phyloP scores from a whole-genome alignment of 129 eudicot genomes.

The Cynara cardunculus region DNA sequence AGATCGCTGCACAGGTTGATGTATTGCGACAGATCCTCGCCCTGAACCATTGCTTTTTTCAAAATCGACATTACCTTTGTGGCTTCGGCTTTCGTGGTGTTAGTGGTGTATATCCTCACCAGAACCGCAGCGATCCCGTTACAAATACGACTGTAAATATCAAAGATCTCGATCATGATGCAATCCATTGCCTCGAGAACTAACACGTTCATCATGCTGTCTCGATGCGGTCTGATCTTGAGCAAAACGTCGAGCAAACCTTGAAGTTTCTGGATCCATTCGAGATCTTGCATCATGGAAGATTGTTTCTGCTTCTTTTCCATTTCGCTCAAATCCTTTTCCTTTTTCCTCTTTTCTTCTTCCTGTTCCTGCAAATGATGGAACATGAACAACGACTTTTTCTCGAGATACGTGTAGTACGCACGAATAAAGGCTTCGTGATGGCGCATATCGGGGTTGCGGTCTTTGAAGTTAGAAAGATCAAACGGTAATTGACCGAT shows the following conservation, averaged over 20 bases:
- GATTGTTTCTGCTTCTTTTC: slow-evolving; percentile 13
- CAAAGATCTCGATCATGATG: slow-evolving; percentile 65
- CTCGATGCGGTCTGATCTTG: slow-evolving; percentile 40
- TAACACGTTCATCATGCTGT: slow-evolving; percentile 33
- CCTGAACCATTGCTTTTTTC: slow-evolving; percentile 53
- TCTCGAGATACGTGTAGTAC: slow-evolving; percentile 53
- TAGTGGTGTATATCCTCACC: slow-evolving; percentile 33
- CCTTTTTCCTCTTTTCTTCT: neutral
- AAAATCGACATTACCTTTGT: slow-evolving; percentile 40
- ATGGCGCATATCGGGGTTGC: slow-evolving; percentile 30
- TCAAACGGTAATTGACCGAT: slow-evolving; percentile 74
- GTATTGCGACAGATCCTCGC: slow-evolving; percentile 46
- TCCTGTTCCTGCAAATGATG: slow-evolving; percentile 24
- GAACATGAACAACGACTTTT: slow-evolving; percentile 41
- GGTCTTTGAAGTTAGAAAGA: slow-evolving; percentile 53
- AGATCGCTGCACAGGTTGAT: slow-evolving; percentile 50
- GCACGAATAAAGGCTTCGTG: slow-evolving; percentile 49
- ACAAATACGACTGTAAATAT: slow-evolving; percentile 56
- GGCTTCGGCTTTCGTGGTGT: slow-evolving; percentile 42
- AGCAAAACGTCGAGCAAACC: slow-evolving; percentile 54
- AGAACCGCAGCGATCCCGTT: slow-evolving; percentile 51
- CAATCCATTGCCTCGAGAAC: slow-evolving; percentile 78
- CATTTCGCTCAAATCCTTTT: neutral
- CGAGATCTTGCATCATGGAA: slow-evolving; percentile 34
- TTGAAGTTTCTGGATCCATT: slow-evolving; percentile 51